phyloP scores from a whole-genome alignment of 2,329 filamentous ascomycete genomes.

The Metarhizium album region DNA sequence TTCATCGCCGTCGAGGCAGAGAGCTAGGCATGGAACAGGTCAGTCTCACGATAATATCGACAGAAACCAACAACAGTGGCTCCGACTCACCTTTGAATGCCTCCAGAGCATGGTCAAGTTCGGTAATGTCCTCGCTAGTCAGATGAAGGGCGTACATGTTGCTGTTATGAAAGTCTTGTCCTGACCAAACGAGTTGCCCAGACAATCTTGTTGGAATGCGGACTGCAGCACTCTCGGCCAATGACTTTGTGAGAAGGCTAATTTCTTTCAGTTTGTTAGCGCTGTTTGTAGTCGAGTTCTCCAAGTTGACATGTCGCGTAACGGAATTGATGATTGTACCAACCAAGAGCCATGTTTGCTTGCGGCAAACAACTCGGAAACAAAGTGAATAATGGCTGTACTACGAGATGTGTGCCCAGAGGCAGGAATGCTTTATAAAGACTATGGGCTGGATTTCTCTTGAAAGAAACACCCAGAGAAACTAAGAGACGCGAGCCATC shows the following conservation, averaged over 20 bases:
- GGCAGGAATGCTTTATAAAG: not conserved
- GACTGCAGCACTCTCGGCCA: not conserved
- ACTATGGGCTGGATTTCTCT: not conserved
- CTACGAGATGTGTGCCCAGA: not conserved
- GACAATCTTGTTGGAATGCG: constrained; percentile 3
- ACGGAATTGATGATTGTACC: not conserved
- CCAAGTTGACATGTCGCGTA: not conserved
- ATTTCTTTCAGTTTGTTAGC: not conserved
- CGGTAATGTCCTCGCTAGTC: not conserved
- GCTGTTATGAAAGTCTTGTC: constrained; percentile 10
- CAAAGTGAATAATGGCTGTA: too few species aligned
- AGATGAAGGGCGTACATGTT: constrained; percentile 11
- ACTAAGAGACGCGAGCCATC: not conserved
- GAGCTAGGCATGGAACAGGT: constrained; percentile 8
- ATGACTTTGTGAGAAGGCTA: not conserved
- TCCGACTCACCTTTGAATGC: not conserved
- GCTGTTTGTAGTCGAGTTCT: not conserved
- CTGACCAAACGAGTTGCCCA: constrained; percentile 16
- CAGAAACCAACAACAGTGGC: not conserved
- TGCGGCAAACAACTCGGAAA: not conserved
- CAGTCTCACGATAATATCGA: not conserved
- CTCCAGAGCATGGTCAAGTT: not conserved
- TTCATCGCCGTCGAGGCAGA: constrained; percentile 26
- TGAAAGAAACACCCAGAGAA: not conserved
- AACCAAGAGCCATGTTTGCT: not conserved